A percentile compares a stretch with the other conserved stretches of the same genome.
Conservation (phyloP, 2,329 filamentous ascomycete species). For the Nemania serpens region DNA sequence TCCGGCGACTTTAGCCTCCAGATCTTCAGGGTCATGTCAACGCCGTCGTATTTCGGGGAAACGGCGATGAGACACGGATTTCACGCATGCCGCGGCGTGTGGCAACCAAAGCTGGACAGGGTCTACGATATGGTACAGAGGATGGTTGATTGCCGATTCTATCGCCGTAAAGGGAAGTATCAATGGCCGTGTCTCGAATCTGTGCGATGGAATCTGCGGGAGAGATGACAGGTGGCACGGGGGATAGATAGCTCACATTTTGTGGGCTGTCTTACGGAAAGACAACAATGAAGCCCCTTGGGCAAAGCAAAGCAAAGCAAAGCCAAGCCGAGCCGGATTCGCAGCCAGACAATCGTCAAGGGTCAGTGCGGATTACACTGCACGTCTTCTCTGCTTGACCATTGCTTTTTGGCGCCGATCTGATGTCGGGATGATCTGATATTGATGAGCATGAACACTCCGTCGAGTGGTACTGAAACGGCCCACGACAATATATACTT, state of each 20-base stretch:
- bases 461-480: conserved; percentile 6
- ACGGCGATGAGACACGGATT: neutral
- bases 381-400: conserved; percentile 2
- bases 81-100: conserved; percentile 7
- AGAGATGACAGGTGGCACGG: conserved; percentile 15
- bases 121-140: too few relatives aligned
- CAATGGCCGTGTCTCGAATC: conserved; percentile 33
- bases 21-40: neutral
- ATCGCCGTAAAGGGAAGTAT: conserved; percentile 30
- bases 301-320: neutral
- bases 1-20: neutral
- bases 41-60: conserved; percentile 5
- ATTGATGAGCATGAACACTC: conserved; percentile 8
- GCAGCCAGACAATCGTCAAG: neutral
- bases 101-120: neutral
- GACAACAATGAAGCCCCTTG: conserved; percentile 4
- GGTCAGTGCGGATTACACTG: conserved; percentile 10
- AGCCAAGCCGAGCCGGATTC: neutral
- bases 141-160: conserved; percentile 20
- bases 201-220: conserved; percentile 26
- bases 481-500: neutral
- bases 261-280: conserved; percentile 15
- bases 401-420: conserved; percentile 13
- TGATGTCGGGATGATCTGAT: conserved; percentile 23
- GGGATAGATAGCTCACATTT: conserved; percentile 9